Percentiles rank a stretch among this genome's conserved stretches.
Evolutionary conservation across 2,329 filamentous ascomycete species (phyloP).

Genomic region (Colletotrichum lupini): DNA sequence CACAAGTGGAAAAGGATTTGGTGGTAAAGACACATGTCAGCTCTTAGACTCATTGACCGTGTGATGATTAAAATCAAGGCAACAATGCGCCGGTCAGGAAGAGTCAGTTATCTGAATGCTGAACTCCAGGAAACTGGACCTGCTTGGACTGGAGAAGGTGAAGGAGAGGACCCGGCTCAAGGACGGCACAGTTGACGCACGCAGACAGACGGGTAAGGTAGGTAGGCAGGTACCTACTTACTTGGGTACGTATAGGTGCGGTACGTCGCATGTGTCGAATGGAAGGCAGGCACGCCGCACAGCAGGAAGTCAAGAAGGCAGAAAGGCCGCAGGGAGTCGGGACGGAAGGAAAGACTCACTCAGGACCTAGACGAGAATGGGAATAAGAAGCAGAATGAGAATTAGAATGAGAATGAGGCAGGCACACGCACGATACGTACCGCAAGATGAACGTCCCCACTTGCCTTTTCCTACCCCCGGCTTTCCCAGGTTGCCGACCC

Average conservation of each 20-base stretch:
- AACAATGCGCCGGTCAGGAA: background rate
- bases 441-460: background rate
- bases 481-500: background rate
- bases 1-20: no score
- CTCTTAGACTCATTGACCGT: background rate
- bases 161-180: background rate
- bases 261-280: background rate
- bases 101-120: background rate
- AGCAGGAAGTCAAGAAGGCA: no score
- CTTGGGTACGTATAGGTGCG: background rate
- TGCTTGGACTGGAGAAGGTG: background rate
- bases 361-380: no score
- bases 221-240: background rate
- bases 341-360: background rate
- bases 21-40: no score
- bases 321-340: background rate
- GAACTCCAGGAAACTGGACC: background rate
- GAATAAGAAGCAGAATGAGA: background rate
- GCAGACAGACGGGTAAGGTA: background rate
- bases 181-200: background rate
- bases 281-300: background rate
- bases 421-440: background rate
- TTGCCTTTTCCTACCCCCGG: constrained; percentile 8
- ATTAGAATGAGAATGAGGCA: background rate
- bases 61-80: background rate